A percentile compares a stretch with the other conserved stretches of the same genome.
phyloP scores from a whole-genome alignment of 2,329 filamentous ascomycete genomes.

The Lasiodiplodia hormozganensis region DNA sequence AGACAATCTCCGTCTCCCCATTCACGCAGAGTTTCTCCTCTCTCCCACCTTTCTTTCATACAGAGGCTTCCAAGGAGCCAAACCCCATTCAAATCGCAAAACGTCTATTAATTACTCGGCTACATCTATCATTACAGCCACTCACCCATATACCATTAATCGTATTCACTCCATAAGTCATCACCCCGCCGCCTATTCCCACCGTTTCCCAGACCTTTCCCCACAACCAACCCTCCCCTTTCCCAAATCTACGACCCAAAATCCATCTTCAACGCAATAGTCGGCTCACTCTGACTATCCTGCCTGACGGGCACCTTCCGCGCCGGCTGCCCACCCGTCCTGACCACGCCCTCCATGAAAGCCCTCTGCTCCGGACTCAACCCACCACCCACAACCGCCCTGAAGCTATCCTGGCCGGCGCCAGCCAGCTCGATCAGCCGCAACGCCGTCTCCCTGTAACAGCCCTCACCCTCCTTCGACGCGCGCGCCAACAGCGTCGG shows the following conservation, averaged over 20 bases:
- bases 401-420: slow-evolving; percentile 75
- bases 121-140: not conserved
- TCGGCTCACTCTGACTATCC: slow-evolving; percentile 69
- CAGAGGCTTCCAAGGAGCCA: too few species aligned
- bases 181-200: too few species aligned
- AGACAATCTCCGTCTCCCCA: too few species aligned
- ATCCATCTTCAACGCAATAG: slow-evolving; percentile 93
- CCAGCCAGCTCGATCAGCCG: slow-evolving; percentile 82
- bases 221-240: not conserved
- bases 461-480: slow-evolving; percentile 62
- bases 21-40: too few species aligned
- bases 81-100: too few species aligned
- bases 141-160: too few species aligned
- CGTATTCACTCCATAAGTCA: too few species aligned
- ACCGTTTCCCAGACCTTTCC: too few species aligned
- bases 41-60: too few species aligned
- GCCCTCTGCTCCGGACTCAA: slow-evolving; percentile 74
- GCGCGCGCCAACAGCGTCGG: slow-evolving; percentile 79
- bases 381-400: slow-evolving; percentile 68
- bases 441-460: slow-evolving; percentile 76
- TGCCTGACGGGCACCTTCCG: slow-evolving; percentile 53
- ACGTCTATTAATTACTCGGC: not conserved
- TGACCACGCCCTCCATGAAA: slow-evolving; percentile 83
- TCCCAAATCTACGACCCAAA: slow-evolving; percentile 55
- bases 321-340: slow-evolving; percentile 54